Evolutionary conservation across 495 filamentous ascomycete genomes (phyloP), one percentile per base, ranked within the genome.

Genomic region (Lophium mytilinum): DNA sequence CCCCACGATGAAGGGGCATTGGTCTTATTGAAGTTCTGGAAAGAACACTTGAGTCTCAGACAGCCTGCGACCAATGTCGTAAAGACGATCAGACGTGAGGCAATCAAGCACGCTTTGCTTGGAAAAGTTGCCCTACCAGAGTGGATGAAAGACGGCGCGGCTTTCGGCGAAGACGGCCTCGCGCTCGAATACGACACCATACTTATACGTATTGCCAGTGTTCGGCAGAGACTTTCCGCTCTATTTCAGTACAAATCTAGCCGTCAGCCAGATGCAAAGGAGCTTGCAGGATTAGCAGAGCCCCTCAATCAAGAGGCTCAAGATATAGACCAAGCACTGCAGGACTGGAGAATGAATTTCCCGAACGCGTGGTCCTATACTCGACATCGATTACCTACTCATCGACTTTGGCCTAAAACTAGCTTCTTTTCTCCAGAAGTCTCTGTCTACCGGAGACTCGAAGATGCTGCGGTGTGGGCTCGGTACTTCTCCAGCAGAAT

Each of bases 401-500:
- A 12, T 41, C 12, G 17, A 14, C 1, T 17, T 17, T 41, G 11
- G 17, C 39, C 39, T 17, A 41, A 17, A 9, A 41, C 12, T 1
- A 12, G 42, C 30, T 54, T 54, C 33, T 54, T 40, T 37, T 42
- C 52, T n/a, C 21, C 52, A 21, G 30, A 12, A 21, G 50, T 43
- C 39, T 66, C 62, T 49, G 62, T 53, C 50, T 64, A 62, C 43
- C 41, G 37, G 42, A 59, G 37, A n/a, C 47, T 45, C 37, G 53
- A 9, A 30, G 52, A 61, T 34, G 65, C 65, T 9, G 49, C 53
- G 12, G 52, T 58, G 3, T 69, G 67, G 67, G 39, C 10, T 10
- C 53, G 51, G 14, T 64, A 61, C 39, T 69, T 52, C 47, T 10
- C 67, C 1, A 45, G 40, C 12, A 49, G 57, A 19, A 63, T 69